A percentile compares a stretch with the other conserved stretches of the same genome.
These are phyloP conservation scores for Nemania bipapillata DNA, from an alignment of 2,329 filamentous ascomycete genomes.

Conservation along the genomic window DNA sequence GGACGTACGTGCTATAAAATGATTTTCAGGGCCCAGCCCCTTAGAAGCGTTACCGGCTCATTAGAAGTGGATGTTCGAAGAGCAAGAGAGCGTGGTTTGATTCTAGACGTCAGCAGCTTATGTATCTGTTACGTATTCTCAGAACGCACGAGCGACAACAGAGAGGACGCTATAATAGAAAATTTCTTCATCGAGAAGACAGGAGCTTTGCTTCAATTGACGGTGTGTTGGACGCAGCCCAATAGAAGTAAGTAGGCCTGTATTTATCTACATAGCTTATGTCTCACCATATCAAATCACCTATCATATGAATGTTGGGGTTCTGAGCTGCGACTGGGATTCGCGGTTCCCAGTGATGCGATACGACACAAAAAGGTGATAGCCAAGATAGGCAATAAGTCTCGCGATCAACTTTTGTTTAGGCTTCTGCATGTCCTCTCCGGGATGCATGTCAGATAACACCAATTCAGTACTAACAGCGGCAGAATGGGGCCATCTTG, in stretches of 20 bases:
- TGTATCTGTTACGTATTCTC: neutral
- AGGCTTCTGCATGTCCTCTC: neutral
- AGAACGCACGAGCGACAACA: neutral
- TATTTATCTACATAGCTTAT: no score
- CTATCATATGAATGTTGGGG: neutral
- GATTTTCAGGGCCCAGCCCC: neutral
- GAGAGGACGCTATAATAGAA: neutral
- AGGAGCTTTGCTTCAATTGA: neutral
- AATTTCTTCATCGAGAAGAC: neutral
- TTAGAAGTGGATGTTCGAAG: neutral
- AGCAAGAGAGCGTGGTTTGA: neutral
- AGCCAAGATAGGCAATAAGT: slow-evolving; percentile 26
- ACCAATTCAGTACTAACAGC: neutral
- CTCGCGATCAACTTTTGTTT: slow-evolving; percentile 27
- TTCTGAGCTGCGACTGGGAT: neutral
- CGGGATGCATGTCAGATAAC: slow-evolving; percentile 20
- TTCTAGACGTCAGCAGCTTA: slow-evolving; percentile 1
- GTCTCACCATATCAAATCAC: no score
- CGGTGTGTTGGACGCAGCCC: neutral
- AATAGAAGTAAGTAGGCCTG: neutral
- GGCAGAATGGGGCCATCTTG: neutral
- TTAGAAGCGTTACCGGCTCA: neutral
- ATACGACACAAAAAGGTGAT: slow-evolving; percentile 4
- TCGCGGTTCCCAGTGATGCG: neutral
- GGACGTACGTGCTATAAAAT: neutral